These are phyloP conservation scores for Rhizopus arrhizus DNA, from an alignment of 371 early-diverging fungal species.

Conservation along the genomic window DNA sequence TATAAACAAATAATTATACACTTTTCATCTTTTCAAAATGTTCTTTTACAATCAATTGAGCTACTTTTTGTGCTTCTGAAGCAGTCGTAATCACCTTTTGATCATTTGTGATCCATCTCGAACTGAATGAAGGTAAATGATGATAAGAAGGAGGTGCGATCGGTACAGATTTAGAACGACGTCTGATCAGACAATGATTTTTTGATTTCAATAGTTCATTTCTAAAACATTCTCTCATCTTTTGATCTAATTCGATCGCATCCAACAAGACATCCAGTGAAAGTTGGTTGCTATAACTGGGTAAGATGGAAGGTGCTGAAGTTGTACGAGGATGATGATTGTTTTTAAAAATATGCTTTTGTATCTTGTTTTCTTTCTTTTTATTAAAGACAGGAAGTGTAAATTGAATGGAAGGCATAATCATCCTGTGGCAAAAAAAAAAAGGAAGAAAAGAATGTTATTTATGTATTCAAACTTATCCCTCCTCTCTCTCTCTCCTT, in stretches of 20 bases:
- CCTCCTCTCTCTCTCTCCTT: constrained; percentile 7
- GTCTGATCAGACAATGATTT: constrained; percentile 17
- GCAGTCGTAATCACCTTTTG: constrained; percentile 16
- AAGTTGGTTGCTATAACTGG: constrained; percentile 31
- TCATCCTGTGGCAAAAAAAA: neutral
- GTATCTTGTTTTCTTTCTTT: neutral
- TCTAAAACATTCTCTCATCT: constrained; percentile 46
- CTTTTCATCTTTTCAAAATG: constrained; percentile 30
- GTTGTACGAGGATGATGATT: constrained; percentile 36
- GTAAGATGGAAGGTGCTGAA: constrained; percentile 37
- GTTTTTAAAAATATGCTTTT: neutral
- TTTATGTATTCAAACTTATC: neutral
- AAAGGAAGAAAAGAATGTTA: constrained; percentile 6
- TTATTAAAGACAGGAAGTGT: neutral
- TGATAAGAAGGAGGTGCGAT: constrained; percentile 35
- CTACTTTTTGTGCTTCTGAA: constrained; percentile 26
- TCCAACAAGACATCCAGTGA: constrained; percentile 44
- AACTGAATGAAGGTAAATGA: constrained; percentile 22
- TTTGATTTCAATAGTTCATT: constrained; percentile 40
- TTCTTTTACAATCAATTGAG: constrained; percentile 28
- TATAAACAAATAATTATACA: neutral
- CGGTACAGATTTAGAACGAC: constrained; percentile 46
- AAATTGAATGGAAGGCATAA: constrained; percentile 31
- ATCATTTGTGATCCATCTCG: constrained; percentile 17
- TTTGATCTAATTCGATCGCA: constrained; percentile 52